phyloP scores from a whole-genome alignment of 148 eudicot species.

The Rhododendron molle region DNA sequence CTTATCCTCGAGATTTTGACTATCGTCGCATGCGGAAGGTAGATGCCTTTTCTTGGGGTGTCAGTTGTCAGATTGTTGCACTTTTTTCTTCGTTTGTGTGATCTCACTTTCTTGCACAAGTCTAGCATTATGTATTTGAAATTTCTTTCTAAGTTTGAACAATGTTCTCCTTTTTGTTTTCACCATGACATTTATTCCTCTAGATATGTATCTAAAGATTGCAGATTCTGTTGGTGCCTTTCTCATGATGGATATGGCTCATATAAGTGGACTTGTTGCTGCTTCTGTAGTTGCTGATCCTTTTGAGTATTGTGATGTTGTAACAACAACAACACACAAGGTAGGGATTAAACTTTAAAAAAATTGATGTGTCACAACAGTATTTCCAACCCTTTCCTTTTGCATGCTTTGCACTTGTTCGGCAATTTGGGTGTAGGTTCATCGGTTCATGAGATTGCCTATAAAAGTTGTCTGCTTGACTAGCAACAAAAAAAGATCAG shows the following conservation, averaged over 20 bases:
- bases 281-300: constrained; percentile 87
- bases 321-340: constrained; percentile 97
- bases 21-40: constrained; percentile 94
- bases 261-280: constrained; percentile 95
- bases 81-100: background rate
- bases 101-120: background rate
- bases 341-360: constrained; percentile 21
- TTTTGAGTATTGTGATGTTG: constrained; percentile 85
- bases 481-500: background rate
- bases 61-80: background rate
- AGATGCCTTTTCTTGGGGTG: background rate
- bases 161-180: background rate
- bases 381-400: background rate
- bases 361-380: background rate
- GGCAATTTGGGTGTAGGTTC: background rate
- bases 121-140: no score
- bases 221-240: constrained; percentile 91
- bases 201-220: constrained; percentile 37
- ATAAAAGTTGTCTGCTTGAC: background rate
- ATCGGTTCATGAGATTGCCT: background rate
- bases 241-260: constrained; percentile 98
- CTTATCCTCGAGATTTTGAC: constrained; percentile 89
- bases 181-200: background rate
- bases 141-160: background rate
- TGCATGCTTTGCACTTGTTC: background rate